phyloP scores from a whole-genome alignment of 768 basidiomycete species.

The Termitomyces sp. region DNA sequence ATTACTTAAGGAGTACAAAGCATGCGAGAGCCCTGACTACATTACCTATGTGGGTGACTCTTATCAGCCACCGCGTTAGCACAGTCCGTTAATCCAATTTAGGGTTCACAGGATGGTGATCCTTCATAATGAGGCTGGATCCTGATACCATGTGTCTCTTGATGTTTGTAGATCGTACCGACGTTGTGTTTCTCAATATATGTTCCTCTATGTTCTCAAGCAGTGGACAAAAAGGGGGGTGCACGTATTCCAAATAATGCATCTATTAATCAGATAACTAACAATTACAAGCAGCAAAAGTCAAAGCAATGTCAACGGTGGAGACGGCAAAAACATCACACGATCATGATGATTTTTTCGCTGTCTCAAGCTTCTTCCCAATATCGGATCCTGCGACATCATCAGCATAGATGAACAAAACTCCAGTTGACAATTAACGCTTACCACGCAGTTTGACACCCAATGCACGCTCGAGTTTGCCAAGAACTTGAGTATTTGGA shows the following conservation, averaged over 20 bases:
- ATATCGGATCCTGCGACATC: conserved; percentile 62
- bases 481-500: conserved; percentile 82
- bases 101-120: conserved; percentile 29
- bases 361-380: conserved; percentile 82
- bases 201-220: not conserved
- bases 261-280: conserved; percentile 14
- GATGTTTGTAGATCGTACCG: not conserved
- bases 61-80: not conserved
- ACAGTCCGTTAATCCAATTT: not conserved
- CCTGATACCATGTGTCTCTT: not conserved
- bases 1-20: conserved; percentile 90
- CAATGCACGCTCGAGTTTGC: conserved; percentile 84
- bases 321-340: conserved; percentile 28
- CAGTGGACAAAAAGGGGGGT: not conserved
- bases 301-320: conserved; percentile 27
- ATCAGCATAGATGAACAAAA: not conserved
- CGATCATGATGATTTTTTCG: conserved; percentile 65
- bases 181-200: not conserved
- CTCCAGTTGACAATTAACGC: conserved; percentile 21
- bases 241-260: conserved; percentile 3
- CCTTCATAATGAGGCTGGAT: conserved; percentile 14
- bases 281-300: conserved; percentile 26
- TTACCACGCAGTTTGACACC: conserved; percentile 88
- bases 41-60: conserved; percentile 58
- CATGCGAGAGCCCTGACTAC: conserved; percentile 94